These are phyloP conservation scores for Haberlea rhodopensis DNA, from an alignment of 257 asterid species.

Conservation along the genomic window DNA sequence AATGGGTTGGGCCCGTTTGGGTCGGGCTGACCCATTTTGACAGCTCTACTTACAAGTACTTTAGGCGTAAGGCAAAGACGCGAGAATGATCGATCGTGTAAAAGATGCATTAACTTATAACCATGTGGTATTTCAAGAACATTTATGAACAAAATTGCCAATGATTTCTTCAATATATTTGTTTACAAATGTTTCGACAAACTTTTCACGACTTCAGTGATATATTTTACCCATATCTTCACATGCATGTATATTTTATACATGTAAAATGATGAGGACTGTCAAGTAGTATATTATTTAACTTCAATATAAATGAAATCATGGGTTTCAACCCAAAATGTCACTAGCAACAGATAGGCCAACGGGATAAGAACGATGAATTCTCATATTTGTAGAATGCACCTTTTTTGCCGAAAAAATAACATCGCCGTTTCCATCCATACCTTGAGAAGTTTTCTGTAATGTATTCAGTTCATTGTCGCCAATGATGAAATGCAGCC, in stretches of 20 bases:
- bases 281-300: neutral
- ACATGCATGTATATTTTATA: neutral
- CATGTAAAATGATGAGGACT: neutral
- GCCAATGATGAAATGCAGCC: slow-evolving; percentile 63
- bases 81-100: too few relatives aligned
- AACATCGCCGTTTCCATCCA: slow-evolving; percentile 31
- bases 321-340: slow-evolving; percentile 34
- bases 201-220: neutral
- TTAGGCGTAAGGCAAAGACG: too few relatives aligned
- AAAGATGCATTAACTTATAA: too few relatives aligned
- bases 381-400: slow-evolving; percentile 50
- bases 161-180: neutral
- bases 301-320: neutral
- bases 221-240: neutral
- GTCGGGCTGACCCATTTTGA: too few relatives aligned
- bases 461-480: slow-evolving; percentile 37
- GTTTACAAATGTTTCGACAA: neutral
- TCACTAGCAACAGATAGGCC: slow-evolving; percentile 54
- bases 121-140: neutral
- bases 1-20: too few relatives aligned
- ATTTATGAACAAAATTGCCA: neutral
- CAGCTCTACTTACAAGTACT: too few relatives aligned
- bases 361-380: slow-evolving; percentile 60
- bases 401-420: slow-evolving; percentile 30
- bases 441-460: slow-evolving; percentile 25